phyloP scores from a whole-genome alignment of 306 rosid species.

The Acacia crassicarpa region DNA sequence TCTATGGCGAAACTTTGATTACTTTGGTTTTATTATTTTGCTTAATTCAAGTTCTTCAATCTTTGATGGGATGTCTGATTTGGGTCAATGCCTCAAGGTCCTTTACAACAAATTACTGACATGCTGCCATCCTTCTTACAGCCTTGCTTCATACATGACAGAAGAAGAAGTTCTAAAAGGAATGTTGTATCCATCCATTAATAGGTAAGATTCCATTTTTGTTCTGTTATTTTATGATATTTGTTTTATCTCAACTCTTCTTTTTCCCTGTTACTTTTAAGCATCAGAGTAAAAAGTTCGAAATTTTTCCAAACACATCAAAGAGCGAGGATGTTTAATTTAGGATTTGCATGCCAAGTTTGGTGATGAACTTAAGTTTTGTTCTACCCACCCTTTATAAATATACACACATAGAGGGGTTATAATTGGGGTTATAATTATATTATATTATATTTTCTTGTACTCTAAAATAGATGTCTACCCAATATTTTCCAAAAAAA shows the following conservation, averaged over 20 bases:
- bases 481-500: neutral
- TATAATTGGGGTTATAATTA: too few relatives aligned
- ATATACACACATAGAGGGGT: neutral
- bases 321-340: conserved; percentile 5
- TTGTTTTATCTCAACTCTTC: neutral
- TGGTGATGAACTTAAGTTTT: neutral
- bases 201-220: conserved; percentile 51
- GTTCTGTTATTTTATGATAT: conserved; percentile 4
- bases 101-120: conserved; percentile 38
- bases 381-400: neutral
- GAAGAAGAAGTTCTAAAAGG: conserved; percentile 78
- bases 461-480: neutral
- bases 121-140: conserved; percentile 45
- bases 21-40: neutral
- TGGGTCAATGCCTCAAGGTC: conserved; percentile 11
- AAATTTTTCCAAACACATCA: neutral
- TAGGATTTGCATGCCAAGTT: conserved; percentile 19
- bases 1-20: conserved; percentile 16
- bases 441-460: neutral
- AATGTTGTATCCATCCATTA: conserved; percentile 79
- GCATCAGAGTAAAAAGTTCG: neutral
- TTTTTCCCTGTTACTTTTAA: neutral
- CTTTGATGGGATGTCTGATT: conserved; percentile 11
- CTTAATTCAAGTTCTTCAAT: neutral
- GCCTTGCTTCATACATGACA: conserved; percentile 94